A percentile compares a stretch with the other conserved stretches of the same genome.
Evolutionary conservation across 768 basidiomycete species (phyloP).

Genomic region (Steccherinum ochraceum): DNA sequence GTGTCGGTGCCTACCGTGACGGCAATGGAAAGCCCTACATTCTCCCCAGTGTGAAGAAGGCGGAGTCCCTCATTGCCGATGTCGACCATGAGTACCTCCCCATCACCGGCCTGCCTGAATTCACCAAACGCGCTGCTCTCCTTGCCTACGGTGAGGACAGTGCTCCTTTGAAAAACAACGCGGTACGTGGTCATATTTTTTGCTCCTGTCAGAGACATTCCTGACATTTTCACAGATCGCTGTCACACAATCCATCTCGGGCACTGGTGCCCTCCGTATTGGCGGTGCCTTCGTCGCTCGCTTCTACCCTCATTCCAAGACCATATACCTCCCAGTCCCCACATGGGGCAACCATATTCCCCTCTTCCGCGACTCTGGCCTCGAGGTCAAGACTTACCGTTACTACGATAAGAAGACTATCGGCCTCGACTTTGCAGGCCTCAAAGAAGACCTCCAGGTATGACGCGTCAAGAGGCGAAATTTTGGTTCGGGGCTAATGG

Average conservation of each 20-base stretch:
- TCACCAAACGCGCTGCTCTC: conserved; percentile 81
- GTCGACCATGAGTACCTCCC: conserved; percentile 95
- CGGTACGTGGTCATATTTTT: too few relatives aligned
- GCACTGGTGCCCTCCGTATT: conserved; percentile 95
- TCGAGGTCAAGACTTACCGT: conserved; percentile 88
- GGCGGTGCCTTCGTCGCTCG: conserved; percentile 88
- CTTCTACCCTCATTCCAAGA: conserved; percentile 81
- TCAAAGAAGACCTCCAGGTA: conserved; percentile 83
- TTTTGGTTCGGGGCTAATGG: too few relatives aligned
- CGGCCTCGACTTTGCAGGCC: conserved; percentile 85
- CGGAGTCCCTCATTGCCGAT: conserved; percentile 65
- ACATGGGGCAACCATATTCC: conserved; percentile 98
- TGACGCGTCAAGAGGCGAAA: conserved; percentile 17
- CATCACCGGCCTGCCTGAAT: conserved; percentile 84
- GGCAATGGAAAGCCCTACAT: conserved; percentile 94
- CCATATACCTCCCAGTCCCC: conserved; percentile 86
- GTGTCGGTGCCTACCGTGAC: conserved; percentile 95
- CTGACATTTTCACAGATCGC: too few relatives aligned
- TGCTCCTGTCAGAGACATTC: neutral
- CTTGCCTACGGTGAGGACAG: conserved; percentile 89
- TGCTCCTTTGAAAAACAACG: conserved; percentile 58
- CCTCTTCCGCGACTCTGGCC: conserved; percentile 88
- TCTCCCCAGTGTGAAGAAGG: conserved; percentile 85
- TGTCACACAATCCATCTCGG: conserved; percentile 91
- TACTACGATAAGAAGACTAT: conserved; percentile 94